Evolutionary conservation across 2,329 filamentous ascomycete genomes (phyloP).

Genomic region (Waltergamsia citrina): DNA sequence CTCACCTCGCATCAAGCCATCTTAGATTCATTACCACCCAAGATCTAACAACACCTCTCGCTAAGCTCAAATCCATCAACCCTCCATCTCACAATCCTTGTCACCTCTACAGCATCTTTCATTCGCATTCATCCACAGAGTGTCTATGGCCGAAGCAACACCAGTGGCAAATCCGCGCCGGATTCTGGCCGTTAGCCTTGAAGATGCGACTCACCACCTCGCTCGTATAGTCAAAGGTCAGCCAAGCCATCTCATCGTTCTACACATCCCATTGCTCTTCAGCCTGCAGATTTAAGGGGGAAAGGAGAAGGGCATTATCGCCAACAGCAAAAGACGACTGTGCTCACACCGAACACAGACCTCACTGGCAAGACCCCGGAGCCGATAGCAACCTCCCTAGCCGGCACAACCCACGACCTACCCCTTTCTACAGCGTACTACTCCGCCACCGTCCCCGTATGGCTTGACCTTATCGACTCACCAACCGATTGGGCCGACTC

Average conservation of each 20-base stretch:
- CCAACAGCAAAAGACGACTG: not conserved
- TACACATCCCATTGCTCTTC: too few species aligned
- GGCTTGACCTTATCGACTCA: slow-evolving; percentile 52
- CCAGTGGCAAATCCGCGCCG: slow-evolving; percentile 35
- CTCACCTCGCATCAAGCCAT: too few species aligned
- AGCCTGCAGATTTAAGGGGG: too few species aligned
- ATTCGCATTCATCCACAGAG: too few species aligned
- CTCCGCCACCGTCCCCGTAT: slow-evolving; percentile 49
- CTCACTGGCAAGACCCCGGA: slow-evolving; percentile 39
- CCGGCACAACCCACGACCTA: slow-evolving; percentile 50
- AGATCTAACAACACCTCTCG: too few species aligned
- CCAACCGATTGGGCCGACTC: slow-evolving; percentile 45
- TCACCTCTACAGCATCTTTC: not conserved
- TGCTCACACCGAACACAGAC: slow-evolving; percentile 25
- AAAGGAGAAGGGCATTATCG: not conserved
- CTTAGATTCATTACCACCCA: too few species aligned
- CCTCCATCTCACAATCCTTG: too few species aligned
- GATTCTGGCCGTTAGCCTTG: slow-evolving; percentile 47
- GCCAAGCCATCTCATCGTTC: not conserved
- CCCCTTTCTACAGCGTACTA: slow-evolving; percentile 52
- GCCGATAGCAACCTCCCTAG: slow-evolving; percentile 30
- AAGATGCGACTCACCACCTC: slow-evolving; percentile 34
- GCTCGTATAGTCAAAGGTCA: slow-evolving; percentile 44
- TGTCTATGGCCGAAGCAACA: not conserved
- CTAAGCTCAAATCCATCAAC: too few species aligned